These are phyloP conservation scores for Neurospora pannonica DNA, from an alignment of 495 filamentous ascomycete genomes.

Conservation along the genomic window DNA sequence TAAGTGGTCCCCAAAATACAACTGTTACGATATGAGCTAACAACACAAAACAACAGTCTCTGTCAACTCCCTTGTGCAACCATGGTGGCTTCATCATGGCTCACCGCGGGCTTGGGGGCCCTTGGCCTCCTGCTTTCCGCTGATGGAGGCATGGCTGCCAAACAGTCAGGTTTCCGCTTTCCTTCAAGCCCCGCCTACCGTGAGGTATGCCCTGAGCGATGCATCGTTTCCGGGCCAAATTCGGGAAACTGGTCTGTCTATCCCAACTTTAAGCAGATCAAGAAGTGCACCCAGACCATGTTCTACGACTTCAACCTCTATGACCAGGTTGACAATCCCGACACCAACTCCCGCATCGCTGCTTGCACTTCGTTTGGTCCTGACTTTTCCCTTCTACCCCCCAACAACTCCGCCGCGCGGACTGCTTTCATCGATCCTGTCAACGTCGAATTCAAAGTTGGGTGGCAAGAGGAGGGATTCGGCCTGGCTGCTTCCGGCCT, in stretches of 20 bases:
- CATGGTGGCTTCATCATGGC: not conserved
- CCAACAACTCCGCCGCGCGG: not conserved
- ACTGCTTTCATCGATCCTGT: not conserved
- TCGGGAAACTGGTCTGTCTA: constrained; percentile 25
- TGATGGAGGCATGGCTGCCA: not conserved
- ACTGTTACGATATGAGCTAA: not conserved
- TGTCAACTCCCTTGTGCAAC: not conserved
- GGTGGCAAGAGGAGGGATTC: not conserved
- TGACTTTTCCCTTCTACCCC: not conserved
- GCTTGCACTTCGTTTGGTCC: constrained; percentile 23
- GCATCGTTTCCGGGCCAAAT: constrained; percentile 20
- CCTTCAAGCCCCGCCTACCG: not conserved
- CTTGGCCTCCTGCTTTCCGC: not conserved
- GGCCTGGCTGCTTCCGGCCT: not conserved
- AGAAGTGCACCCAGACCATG: constrained; percentile 18
- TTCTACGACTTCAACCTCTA: constrained; percentile 24
- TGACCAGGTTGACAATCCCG: constrained; percentile 21
- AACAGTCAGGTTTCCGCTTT: not conserved
- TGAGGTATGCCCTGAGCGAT: constrained; percentile 22
- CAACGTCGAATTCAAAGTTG: constrained; percentile 1
- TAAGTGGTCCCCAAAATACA: not conserved
- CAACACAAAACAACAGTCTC: not conserved
- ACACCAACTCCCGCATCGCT: constrained; percentile 16
- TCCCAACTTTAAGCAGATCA: constrained; percentile 15
- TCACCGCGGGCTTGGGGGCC: not conserved